Base-by-base conservation (phyloP, 768 basidiomycete species). In the Baorangia bicolor region DNA sequence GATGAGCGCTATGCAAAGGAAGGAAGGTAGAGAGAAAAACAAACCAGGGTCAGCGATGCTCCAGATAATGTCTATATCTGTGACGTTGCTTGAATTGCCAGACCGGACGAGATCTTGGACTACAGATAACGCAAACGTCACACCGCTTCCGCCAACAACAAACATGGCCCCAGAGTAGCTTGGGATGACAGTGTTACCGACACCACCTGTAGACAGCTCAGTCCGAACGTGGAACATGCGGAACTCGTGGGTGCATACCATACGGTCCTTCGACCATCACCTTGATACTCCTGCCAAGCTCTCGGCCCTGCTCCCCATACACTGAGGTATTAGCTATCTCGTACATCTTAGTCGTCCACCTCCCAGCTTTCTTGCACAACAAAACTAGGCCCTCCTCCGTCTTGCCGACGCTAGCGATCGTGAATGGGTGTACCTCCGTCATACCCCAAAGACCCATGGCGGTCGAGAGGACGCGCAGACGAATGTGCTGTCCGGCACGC, bases 401-500 rank as follows among this genome's bases (percentile, higher is more conserved):
- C 27, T 72, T 71, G 33, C 79, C 77, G 16, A 83, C 82, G 56
- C 79, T 87, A 9, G 90, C 87, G 60, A 94, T 89, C 1, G 92
- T 90, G 72, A 93, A 93, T 0, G 90, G 92, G 62, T 94, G 93
- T 1, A 74, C 71, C 64, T 92, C 86, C 1, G 79, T 70, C 76
- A 82, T 81, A 18, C 81, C 79, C 37, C 74, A 68, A 71, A 75
- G 64, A 4, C 88, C 86, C 74, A 87, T 77, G 14, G 76, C 75
- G 2, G 74, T 67, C 2, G 82, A 80, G n/a, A 88, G 72, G 5
- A 88, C 74, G 4, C 88, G 80, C 2, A 95, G 56, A 18, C 91
- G 82, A 23, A 94, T 80, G 61, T 94, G 91, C 64, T 94, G 93
- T 2, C 93, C 91, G 1, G 88, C 82, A 30, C 88, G 80, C 92